phyloP scores from a whole-genome alignment of 306 rosid species.

The Geum urbanum region DNA sequence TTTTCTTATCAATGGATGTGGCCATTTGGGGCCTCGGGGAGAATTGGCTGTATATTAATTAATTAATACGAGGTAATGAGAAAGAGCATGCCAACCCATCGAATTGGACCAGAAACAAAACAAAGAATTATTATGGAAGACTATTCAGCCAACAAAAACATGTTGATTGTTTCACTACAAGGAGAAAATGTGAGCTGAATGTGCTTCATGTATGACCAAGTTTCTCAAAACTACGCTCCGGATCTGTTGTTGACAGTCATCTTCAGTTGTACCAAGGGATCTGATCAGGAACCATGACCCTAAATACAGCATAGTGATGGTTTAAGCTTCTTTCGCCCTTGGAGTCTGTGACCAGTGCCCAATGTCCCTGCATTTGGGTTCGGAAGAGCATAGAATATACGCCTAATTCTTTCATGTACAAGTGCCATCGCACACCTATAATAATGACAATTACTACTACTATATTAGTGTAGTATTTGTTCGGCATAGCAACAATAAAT shows the following conservation, averaged over 20 bases:
- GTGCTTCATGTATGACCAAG: neutral
- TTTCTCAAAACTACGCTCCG: neutral
- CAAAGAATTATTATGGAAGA: no score
- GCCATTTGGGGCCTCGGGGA: no score
- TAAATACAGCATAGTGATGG: conserved; percentile 88
- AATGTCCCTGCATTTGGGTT: conserved; percentile 75
- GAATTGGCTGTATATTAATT: no score
- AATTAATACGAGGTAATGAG: no score
- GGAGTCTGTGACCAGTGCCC: conserved; percentile 77
- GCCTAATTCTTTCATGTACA: conserved; percentile 81
- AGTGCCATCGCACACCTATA: conserved; percentile 98
- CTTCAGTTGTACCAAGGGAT: neutral
- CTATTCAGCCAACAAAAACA: no score
- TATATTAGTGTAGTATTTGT: conserved; percentile 22
- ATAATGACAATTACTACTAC: conserved; percentile 3
- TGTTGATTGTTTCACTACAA: no score
- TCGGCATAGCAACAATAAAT: neutral
- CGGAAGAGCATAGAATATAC: conserved; percentile 77
- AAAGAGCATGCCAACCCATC: no score
- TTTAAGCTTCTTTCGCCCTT: conserved; percentile 87
- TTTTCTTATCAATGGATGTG: no score
- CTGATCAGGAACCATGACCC: conserved; percentile 48
- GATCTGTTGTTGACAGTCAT: neutral
- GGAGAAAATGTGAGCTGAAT: no score
- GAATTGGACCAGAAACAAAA: no score